Evolutionary conservation across 1,284 basidiomycete species (phyloP).

Genomic region (Pseudozyma pruni): DNA sequence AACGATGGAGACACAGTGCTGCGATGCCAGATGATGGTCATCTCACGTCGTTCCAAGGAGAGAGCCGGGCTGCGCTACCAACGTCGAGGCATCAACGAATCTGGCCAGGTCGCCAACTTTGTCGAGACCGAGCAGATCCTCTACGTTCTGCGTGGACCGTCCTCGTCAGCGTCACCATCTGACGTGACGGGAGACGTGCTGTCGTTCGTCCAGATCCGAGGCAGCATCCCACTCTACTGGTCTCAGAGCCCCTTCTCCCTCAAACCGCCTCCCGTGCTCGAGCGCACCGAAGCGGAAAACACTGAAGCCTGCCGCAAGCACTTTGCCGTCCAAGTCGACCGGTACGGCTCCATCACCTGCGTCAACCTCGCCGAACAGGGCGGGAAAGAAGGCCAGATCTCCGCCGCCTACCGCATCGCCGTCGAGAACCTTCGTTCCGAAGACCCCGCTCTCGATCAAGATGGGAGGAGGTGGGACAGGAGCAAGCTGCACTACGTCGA

Average conservation of each 20-base stretch:
- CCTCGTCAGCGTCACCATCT: background rate
- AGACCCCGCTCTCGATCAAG: conserved; percentile 80
- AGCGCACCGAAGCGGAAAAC: conserved; percentile 87
- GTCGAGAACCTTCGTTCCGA: conserved; percentile 76
- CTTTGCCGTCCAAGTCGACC: conserved; percentile 70
- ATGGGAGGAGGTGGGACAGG: conserved; percentile 77
- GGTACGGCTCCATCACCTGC: conserved; percentile 71
- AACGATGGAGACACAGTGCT: conserved; percentile 1
- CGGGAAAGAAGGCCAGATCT: conserved; percentile 85
- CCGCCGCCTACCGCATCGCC: conserved; percentile 80
- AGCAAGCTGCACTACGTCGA: conserved; percentile 95
- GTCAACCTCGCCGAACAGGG: conserved; percentile 86
- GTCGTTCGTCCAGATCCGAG: conserved; percentile 91
- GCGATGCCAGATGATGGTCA: conserved; percentile 74
- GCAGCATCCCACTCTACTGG: conserved; percentile 88
- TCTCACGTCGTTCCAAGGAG: conserved; percentile 88
- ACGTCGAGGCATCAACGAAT: conserved; percentile 95
- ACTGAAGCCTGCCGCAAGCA: conserved; percentile 54
- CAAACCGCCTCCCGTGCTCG: conserved; percentile 88
- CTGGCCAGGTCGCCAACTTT: conserved; percentile 96
- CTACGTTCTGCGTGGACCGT: conserved; percentile 30
- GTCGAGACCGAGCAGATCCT: conserved; percentile 96
- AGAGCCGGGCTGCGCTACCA: conserved; percentile 96
- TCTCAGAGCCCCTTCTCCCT: conserved; percentile 87
- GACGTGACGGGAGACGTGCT: conserved; percentile 78